Conservation (phyloP, 1,139 yeast genomes). For the Taphrina deformans region DNA sequence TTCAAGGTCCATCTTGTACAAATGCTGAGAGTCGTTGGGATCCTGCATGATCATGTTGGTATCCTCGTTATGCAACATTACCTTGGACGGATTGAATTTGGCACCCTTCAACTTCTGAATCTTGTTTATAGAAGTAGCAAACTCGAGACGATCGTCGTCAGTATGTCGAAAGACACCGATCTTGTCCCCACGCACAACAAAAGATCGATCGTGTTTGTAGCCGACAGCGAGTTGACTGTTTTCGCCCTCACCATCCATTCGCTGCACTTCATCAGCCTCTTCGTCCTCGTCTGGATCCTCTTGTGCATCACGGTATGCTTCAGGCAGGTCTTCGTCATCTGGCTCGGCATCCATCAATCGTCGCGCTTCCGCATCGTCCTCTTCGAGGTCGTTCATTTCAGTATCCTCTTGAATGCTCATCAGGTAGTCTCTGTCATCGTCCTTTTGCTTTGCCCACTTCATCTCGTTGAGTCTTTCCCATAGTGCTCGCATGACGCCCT, state of each 20-base stretch:
- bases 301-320: slow-evolving; percentile 35
- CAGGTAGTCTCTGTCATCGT: slow-evolving; percentile 54
- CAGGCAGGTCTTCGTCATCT: slow-evolving; percentile 34
- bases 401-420: slow-evolving; percentile 50
- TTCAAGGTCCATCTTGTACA: slow-evolving; percentile 75
- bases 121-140: slow-evolving; percentile 65
- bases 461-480: slow-evolving; percentile 63
- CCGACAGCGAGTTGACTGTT: slow-evolving; percentile 73
- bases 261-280: slow-evolving; percentile 38
- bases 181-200: slow-evolving; percentile 73
- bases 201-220: slow-evolving; percentile 66
- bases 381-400: slow-evolving; percentile 45
- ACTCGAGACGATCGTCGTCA: slow-evolving; percentile 55
- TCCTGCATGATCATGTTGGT: slow-evolving; percentile 65
- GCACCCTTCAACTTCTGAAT: slow-evolving; percentile 59
- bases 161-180: slow-evolving; percentile 75
- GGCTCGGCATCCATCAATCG: slow-evolving; percentile 12
- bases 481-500: slow-evolving; percentile 53
- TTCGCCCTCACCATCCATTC: slow-evolving; percentile 43
- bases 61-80: slow-evolving; percentile 78
- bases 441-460: slow-evolving; percentile 53
- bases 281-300: slow-evolving; percentile 41
- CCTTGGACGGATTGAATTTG: slow-evolving; percentile 58
- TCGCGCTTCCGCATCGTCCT: slow-evolving; percentile 46
- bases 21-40: slow-evolving; percentile 49